Conservation (phyloP, 257 asterid species). For the Gynochthodes officinalis region DNA sequence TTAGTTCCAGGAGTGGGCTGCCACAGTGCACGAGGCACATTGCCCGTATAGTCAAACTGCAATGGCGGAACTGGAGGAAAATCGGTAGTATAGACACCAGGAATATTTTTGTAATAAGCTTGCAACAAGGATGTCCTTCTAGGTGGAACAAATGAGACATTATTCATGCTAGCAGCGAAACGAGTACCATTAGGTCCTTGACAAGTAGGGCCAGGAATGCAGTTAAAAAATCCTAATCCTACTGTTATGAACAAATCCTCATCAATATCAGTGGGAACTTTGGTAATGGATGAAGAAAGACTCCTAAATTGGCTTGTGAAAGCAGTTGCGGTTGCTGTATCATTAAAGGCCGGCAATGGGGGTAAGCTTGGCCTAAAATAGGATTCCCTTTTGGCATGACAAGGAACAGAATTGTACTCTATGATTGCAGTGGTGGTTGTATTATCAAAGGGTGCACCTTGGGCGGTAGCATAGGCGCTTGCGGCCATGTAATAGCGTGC, state of each 20-base stretch:
- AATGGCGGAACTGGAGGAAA: conserved; percentile 54
- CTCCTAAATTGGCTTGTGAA: conserved; percentile 39
- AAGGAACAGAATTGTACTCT: conserved; percentile 32
- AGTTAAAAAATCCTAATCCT: conserved; percentile 53
- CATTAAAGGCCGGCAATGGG: conserved; percentile 54
- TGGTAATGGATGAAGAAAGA: conserved; percentile 22
- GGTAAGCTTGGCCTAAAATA: conserved; percentile 36
- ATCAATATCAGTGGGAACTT: conserved; percentile 40
- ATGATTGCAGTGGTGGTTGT: conserved; percentile 67
- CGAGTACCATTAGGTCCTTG: conserved; percentile 67
- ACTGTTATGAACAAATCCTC: conserved; percentile 46
- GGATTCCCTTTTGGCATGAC: neutral
- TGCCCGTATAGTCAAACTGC: conserved; percentile 59
- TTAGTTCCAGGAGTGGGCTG: conserved; percentile 49
- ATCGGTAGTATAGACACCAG: conserved; percentile 48
- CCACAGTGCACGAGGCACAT: conserved; percentile 49
- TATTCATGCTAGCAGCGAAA: conserved; percentile 58
- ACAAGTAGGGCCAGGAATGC: conserved; percentile 53
- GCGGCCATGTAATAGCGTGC: conserved; percentile 55
- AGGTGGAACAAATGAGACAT: conserved; percentile 48
- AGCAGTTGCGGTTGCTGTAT: conserved; percentile 39
- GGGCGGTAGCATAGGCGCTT: conserved; percentile 44
- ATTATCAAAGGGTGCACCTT: conserved; percentile 51
- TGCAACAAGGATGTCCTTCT: conserved; percentile 42
- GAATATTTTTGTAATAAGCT: conserved; percentile 46